Base-by-base conservation (phyloP, 2,329 filamentous ascomycete genomes). In the Sporothrix phasma region DNA sequence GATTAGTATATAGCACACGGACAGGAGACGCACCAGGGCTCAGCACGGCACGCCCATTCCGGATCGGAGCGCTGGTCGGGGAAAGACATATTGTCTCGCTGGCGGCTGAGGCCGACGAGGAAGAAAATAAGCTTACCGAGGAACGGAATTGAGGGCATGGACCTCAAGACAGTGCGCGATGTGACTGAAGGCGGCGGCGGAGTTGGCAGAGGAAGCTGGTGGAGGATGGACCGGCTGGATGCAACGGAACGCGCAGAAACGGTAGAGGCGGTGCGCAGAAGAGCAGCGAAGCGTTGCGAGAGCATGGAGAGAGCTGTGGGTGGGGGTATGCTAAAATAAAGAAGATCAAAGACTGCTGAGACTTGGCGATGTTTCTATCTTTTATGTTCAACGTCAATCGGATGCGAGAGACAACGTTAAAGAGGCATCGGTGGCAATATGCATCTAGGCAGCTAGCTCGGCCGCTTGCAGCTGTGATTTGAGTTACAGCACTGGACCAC, bases 1-100 rank as follows among this genome's bases (percentile, higher is more conserved):
- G n/a, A n/a, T n/a, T n/a, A n/a, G n/a, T n/a, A n/a, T n/a, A n/a
- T n/a, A n/a, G n/a, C n/a, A n/a, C n/a, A n/a, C n/a, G n/a, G n/a
- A n/a, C n/a, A n/a, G 8, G 19, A 19, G 13, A 68, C 75, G 69
- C 74, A 80, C 78, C 76, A 70, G 78, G 78, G 69, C 80, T 92
- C 62, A 99, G 79, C 65, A 96, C 84, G 8, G 93, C 89, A 69
- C 86, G 88, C 94, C n/a, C 94, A 99, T 78, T 97, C 92, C 64
- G 90, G 84, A 24, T 92, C 83, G 45, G 80, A 84, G 75, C 92
- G 90, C 74, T 94, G 78, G 61, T 94, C 84, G n/a, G 94, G 90
- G 71, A 88, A 92, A 49, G 85, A 82, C 81, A 88, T 90, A 41
- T 51, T 41, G 61, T 66, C 62, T 62, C 82, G 79, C 61, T 80